These are phyloP conservation scores for Triticum monococcum DNA, from an alignment of 176 grass and related monocot species.

Conservation along the genomic window DNA sequence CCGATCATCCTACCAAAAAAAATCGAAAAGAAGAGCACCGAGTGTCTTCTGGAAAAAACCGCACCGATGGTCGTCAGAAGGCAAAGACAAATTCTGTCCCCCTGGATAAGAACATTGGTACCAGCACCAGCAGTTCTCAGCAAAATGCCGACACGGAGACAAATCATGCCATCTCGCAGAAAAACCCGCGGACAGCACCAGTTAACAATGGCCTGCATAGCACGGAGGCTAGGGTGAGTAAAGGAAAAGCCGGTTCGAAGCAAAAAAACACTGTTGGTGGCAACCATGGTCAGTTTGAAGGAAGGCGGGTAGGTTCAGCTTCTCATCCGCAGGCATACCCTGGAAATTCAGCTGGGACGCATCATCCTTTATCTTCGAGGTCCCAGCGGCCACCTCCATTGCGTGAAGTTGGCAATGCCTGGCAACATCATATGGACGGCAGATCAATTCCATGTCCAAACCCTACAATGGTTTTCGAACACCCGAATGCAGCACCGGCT, in stretches of 20 bases:
- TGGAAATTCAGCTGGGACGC: constrained; percentile 7
- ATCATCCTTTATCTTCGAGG: background rate
- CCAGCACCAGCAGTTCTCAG: background rate
- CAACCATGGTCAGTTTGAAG: constrained; percentile 26
- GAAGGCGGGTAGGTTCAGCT: constrained; percentile 3
- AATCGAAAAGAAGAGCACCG: constrained; percentile 29
- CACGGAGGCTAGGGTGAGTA: background rate
- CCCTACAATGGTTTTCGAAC: constrained; percentile 3
- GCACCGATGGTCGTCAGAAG: background rate
- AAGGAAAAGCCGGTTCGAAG: background rate
- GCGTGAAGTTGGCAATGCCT: constrained; percentile 19
- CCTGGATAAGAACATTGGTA: background rate
- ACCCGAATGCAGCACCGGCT: background rate
- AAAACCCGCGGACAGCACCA: background rate
- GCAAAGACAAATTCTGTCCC: background rate
- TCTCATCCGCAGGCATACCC: background rate
- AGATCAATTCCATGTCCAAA: constrained; percentile 10
- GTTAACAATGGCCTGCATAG: background rate
- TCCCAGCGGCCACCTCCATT: background rate
- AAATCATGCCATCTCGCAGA: background rate
- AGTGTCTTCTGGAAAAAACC: background rate
- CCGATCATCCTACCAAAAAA: constrained; percentile 30
- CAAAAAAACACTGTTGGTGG: background rate
- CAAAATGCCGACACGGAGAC: background rate
- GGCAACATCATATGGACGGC: background rate